Evolutionary conservation across 768 basidiomycete species (phyloP).

Genomic region (Dioszegia hungarica): DNA sequence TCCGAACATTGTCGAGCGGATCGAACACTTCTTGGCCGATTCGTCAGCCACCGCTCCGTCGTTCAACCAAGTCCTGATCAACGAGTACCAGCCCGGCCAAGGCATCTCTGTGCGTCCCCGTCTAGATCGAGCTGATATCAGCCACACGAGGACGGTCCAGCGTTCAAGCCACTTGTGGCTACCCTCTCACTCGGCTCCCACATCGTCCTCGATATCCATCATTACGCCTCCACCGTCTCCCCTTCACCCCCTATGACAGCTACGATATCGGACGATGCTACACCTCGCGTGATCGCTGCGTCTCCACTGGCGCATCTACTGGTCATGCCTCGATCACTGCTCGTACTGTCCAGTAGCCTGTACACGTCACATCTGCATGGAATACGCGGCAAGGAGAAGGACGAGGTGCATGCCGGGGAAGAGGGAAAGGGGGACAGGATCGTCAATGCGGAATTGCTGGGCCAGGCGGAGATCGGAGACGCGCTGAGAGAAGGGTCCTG

Average conservation of each 20-base stretch:
- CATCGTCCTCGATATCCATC: conserved; percentile 75
- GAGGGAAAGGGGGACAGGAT: conserved; percentile 49
- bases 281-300: conserved; percentile 54
- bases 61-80: conserved; percentile 80
- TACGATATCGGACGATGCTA: conserved; percentile 35
- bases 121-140: conserved; percentile 39
- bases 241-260: conserved; percentile 40
- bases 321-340: conserved; percentile 76
- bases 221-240: conserved; percentile 52
- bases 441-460: conserved; percentile 60
- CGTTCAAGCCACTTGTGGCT: conserved; percentile 79
- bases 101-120: conserved; percentile 75
- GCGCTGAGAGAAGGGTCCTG: conserved; percentile 55
- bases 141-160: conserved; percentile 90
- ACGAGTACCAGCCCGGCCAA: conserved; percentile 86
- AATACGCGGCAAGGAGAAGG: conserved; percentile 55
- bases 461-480: conserved; percentile 50
- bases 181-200: conserved; percentile 87
- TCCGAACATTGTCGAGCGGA: conserved; percentile 69
- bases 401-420: conserved; percentile 30
- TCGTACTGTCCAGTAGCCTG: conserved; percentile 66
- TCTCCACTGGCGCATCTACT: conserved; percentile 66
- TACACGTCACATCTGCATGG: conserved; percentile 76
- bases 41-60: conserved; percentile 51
- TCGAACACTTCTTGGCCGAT: conserved; percentile 58